Evolutionary conservation across 139 green algal species (phyloP), one percentile per base, ranked within the genome.

Genomic region (Auxenochlorella protothecoides): DNA sequence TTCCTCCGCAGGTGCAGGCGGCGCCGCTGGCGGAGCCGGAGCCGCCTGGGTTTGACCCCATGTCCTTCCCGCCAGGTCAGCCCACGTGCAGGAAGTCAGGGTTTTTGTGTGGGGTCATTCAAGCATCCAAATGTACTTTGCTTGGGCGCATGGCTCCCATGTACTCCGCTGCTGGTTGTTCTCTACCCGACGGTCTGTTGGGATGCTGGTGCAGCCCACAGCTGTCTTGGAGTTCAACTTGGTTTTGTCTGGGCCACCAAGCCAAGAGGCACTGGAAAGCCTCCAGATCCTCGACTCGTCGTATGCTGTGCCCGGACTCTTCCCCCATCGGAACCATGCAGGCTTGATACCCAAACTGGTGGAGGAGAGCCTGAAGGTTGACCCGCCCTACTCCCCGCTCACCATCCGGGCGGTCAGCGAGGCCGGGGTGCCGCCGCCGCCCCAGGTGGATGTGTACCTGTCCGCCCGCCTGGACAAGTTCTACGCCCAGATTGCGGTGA

Each of bases 61-160:
- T 90, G 68, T 85, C 75, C 55, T 94, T 96, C 75, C 89, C 90
- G 5, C 86, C 90, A 1, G 89, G 89, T 53, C 73, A 86, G 61
- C 83, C 89, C 27, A 44, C 27, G 27, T 44, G 27, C 27, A 44
- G 27, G 27, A 44, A 1, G 27, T 44, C 27, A 44, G 27, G 27
- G 27, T 44, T 44, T 44, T 44, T 44, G 27, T 44, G 27, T 44
- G 27, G 27, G 27, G 27, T 44, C 27, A 44, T 44, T 44, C 27
- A 44, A 44, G 27, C 27, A 44, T 44, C 27, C 27, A 44, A 44
- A 44, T 1, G 27, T 44, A 44, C 27, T 44, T 44, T 44, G 27
- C 27, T 44, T 44, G 27, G 27, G 27, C 27, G 27, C 27, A 44
- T 44, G 27, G 27, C 27, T 44, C 27, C 27, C 27, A 44, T 44